phyloP scores from a whole-genome alignment of 2,329 filamentous ascomycete species.

The Aspergillus eucalypticola region DNA sequence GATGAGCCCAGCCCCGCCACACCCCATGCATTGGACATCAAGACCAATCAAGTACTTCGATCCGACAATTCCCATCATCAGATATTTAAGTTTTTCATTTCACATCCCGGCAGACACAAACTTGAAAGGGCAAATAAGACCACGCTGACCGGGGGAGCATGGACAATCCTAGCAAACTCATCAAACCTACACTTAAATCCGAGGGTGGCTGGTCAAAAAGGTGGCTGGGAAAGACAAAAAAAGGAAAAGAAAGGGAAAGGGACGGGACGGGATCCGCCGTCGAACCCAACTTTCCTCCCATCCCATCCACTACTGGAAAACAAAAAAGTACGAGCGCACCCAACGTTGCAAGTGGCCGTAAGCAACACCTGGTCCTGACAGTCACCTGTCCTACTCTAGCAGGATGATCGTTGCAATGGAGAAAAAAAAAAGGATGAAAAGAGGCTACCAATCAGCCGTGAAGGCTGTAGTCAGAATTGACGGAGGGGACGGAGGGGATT shows the following conservation, averaged over 20 bases:
- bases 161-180: not conserved
- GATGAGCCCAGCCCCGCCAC: too few species aligned
- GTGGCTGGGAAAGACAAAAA: not conserved
- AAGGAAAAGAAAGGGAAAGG: not conserved
- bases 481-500: conserved; percentile 3
- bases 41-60: too few species aligned
- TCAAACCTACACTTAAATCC: not conserved
- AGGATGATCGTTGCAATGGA: not conserved
- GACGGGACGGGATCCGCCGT: not conserved
- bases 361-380: conserved; percentile 2
- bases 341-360: conserved; percentile 6
- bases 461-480: not conserved
- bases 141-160: not conserved
- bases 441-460: conserved; percentile 12
- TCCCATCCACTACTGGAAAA: not conserved
- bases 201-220: not conserved
- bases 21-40: too few species aligned
- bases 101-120: too few species aligned
- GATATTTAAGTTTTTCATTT: too few species aligned
- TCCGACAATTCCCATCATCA: too few species aligned
- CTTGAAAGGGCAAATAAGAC: not conserved
- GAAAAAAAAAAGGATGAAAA: not conserved
- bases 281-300: not conserved
- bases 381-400: not conserved
- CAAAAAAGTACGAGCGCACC: not conserved